Conservation (phyloP, 2,329 filamentous ascomycete species). For the Diaporthe capsici region DNA sequence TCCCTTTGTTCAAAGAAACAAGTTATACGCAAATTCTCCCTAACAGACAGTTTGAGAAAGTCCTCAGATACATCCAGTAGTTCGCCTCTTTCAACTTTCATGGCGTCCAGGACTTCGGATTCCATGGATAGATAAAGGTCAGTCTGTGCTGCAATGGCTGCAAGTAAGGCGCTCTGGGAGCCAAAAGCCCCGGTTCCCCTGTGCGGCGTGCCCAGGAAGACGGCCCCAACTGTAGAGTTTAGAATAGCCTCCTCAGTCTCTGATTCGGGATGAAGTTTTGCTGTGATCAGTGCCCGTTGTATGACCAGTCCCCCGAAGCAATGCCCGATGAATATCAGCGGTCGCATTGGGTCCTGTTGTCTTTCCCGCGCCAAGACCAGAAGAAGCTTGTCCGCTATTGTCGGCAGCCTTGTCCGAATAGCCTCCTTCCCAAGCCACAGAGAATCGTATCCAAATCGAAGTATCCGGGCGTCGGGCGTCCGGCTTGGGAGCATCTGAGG, state of each 20-base stretch:
- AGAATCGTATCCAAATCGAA: constrained; percentile 9
- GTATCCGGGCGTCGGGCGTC: neutral
- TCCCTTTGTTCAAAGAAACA: constrained; percentile 1
- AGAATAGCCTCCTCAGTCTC: neutral
- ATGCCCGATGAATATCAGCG: neutral
- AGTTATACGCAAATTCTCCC: neutral
- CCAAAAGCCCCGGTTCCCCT: constrained; percentile 1
- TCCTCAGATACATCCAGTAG: neutral
- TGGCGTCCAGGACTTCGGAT: neutral
- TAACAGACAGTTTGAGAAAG: neutral
- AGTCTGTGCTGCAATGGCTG: neutral
- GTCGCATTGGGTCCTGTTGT: neutral
- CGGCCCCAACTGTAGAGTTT: neutral
- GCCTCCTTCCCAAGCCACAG: constrained; percentile 8
- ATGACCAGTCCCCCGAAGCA: neutral
- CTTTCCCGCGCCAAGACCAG: neutral
- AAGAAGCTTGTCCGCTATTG: constrained; percentile 8
- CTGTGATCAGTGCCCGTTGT: constrained; percentile 1
- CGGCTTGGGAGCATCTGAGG: neutral
- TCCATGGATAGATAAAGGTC: neutral
- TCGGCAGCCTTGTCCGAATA: constrained; percentile 13
- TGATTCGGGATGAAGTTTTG: neutral
- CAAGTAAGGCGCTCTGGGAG: neutral
- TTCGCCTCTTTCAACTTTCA: neutral
- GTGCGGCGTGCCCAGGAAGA: neutral